Conservation (phyloP, 257 asterid genomes). For the Solanum etuberosum region DNA sequence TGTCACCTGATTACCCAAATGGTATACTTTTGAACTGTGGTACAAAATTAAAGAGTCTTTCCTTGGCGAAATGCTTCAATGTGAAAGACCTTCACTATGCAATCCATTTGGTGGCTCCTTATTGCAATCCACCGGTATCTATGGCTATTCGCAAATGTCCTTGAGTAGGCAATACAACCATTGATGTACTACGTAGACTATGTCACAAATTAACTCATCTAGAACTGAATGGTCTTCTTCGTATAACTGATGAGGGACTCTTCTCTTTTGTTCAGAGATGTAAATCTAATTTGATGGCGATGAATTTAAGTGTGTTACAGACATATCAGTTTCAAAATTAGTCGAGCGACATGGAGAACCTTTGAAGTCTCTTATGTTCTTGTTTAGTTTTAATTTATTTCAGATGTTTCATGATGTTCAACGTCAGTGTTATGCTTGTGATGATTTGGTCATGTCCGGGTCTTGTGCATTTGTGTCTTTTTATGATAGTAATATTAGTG, state of each 20-base stretch:
- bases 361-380: constrained; percentile 22
- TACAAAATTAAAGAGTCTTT: too few species aligned
- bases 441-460: too few species aligned
- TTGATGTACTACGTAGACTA: constrained; percentile 33
- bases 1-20: constrained; percentile 51
- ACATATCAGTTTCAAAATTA: constrained; percentile 34
- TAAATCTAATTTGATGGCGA: constrained; percentile 45
- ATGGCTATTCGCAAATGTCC: constrained; percentile 59
- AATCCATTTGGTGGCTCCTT: too few species aligned
- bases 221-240: constrained; percentile 39
- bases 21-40: constrained; percentile 33
- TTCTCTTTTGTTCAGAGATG: constrained; percentile 40
- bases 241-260: constrained; percentile 50
- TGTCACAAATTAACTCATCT: constrained; percentile 51
- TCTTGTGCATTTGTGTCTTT: too few species aligned
- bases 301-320: constrained; percentile 49
- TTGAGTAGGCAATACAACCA: constrained; percentile 44
- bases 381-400: too few species aligned
- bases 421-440: too few species aligned
- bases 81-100: background rate
- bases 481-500: too few species aligned
- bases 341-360: constrained; percentile 43
- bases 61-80: background rate
- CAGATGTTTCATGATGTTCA: too few species aligned
- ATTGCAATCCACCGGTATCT: constrained; percentile 28